These are phyloP conservation scores for Chrysanthemum seticuspe DNA, from an alignment of 129 eudicot species.

Conservation along the genomic window DNA sequence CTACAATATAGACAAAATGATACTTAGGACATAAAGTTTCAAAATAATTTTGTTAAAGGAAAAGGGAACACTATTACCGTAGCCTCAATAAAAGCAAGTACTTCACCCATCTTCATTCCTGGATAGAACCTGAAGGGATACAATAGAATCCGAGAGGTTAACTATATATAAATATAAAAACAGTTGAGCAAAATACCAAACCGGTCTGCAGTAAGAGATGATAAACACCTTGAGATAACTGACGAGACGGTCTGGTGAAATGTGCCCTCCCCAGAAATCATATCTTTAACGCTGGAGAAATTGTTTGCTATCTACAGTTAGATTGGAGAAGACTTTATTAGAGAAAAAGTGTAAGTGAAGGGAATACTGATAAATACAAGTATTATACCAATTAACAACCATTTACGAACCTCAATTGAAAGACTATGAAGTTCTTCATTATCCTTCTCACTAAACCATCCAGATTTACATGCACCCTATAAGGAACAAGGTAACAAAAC, in stretches of 20 bases:
- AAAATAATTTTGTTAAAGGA: constrained; percentile 12
- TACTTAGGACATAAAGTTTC: constrained; percentile 12
- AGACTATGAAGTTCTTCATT: constrained; percentile 52
- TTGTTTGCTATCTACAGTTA: constrained; percentile 44
- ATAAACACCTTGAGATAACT: constrained; percentile 63
- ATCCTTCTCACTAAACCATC: constrained; percentile 69
- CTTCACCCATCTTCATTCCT: constrained; percentile 61
- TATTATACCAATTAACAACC: constrained; percentile 9
- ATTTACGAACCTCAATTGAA: constrained; percentile 52
- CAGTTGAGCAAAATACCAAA: background rate
- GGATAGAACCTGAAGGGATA: constrained; percentile 73
- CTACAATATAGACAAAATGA: constrained; percentile 41
- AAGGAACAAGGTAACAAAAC: constrained; percentile 22
- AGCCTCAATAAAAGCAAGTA: constrained; percentile 52
- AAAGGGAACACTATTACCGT: constrained; percentile 40
- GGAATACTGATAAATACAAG: background rate
- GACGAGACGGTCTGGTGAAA: constrained; percentile 35
- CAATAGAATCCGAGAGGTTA: background rate
- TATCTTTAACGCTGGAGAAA: constrained; percentile 46
- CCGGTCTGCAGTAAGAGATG: background rate
- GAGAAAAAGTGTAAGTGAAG: background rate
- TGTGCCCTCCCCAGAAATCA: constrained; percentile 42
- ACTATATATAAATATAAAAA: constrained; percentile 4
- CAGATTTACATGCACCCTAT: constrained; percentile 69
- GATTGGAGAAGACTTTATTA: constrained; percentile 7